Evolutionary conservation across 169 alveolate genomes (phyloP).

Genomic region (Cryptosporidium baileyi): DNA sequence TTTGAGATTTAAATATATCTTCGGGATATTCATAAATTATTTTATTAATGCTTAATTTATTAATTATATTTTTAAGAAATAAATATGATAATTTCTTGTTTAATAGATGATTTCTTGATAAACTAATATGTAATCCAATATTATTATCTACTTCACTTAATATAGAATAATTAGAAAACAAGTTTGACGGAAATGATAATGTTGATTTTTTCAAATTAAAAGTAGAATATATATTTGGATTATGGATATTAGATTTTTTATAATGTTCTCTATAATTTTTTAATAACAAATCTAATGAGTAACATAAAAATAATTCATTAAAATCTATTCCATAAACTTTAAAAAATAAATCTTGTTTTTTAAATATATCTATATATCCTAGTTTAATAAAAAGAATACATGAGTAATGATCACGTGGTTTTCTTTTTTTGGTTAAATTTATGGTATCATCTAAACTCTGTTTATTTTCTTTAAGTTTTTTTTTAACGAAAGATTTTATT

Average conservation of each 20-base stretch:
- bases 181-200: too few species aligned
- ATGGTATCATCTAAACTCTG: not conserved
- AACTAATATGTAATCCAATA: conserved; percentile 26
- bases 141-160: not conserved
- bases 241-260: not conserved
- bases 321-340: not conserved
- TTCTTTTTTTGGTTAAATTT: not conserved
- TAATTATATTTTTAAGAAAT: not conserved
- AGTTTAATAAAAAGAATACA: not conserved
- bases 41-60: not conserved
- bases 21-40: not conserved
- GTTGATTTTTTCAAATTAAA: not conserved
- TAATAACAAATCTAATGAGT: not conserved
- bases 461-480: not conserved
- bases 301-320: not conserved
- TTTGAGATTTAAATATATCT: not conserved
- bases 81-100: not conserved
- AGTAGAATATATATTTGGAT: not conserved
- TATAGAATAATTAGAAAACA: too few species aligned
- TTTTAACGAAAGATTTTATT: not conserved
- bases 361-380: not conserved
- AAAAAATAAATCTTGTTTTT: not conserved
- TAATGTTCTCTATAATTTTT: not conserved
- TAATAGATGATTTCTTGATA: not conserved
- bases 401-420: not conserved